These are phyloP conservation scores for Angomonas deanei DNA, from an alignment of 208 protist species.

Conservation along the genomic window DNA sequence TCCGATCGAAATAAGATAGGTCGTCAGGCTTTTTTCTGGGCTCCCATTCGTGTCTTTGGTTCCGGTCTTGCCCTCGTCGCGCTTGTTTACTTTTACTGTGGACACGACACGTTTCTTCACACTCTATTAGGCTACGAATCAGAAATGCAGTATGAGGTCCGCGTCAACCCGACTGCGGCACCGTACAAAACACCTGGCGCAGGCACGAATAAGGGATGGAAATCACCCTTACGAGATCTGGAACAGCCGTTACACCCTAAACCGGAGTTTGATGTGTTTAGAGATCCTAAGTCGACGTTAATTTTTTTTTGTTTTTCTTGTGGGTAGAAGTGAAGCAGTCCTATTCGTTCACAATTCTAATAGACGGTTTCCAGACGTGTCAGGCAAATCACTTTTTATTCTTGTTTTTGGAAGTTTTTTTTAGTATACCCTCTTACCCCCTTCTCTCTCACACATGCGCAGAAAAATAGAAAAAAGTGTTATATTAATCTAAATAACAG, in stretches of 20 bases:
- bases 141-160: conserved; percentile 85
- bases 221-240: conserved; percentile 66
- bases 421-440: not conserved
- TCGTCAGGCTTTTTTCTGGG: conserved; percentile 63
- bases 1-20: conserved; percentile 58
- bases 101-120: conserved; percentile 83
- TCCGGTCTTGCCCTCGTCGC: conserved; percentile 35
- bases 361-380: not conserved
- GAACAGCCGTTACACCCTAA: conserved; percentile 67
- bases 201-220: conserved; percentile 62
- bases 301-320: not conserved
- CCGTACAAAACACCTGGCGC: conserved; percentile 29
- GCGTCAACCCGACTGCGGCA: conserved; percentile 56
- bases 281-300: conserved; percentile 58
- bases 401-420: not conserved
- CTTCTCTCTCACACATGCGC: not conserved
- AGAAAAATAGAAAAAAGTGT: not conserved
- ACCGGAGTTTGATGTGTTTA: conserved; percentile 75
- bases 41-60: conserved; percentile 72
- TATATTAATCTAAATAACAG: not conserved
- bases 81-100: conserved; percentile 58
- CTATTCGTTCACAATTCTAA: no score
- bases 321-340: no score
- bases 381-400: not conserved
- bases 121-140: conserved; percentile 84